Conservation (phyloP, 805 yeast genomes). For the Saccharomycopsis sp. region DNA sequence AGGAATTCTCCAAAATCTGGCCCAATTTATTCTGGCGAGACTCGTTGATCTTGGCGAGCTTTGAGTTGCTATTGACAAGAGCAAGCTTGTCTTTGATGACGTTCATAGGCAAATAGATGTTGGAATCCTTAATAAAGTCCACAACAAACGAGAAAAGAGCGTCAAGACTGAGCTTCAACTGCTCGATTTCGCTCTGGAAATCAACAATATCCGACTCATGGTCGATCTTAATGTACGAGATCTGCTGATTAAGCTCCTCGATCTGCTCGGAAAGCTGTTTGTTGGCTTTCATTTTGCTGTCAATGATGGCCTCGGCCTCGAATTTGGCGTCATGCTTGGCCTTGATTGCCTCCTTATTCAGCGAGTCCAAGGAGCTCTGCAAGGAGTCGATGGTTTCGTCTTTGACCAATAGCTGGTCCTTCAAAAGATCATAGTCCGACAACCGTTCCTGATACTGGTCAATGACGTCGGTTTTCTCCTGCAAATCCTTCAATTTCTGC, state of each 20-base stretch:
- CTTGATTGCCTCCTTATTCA: background rate
- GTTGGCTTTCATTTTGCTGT: slow-evolving; percentile 16
- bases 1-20: slow-evolving; percentile 5
- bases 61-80: slow-evolving; percentile 4
- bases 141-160: slow-evolving; percentile 4
- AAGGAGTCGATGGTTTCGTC: background rate
- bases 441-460: slow-evolving; percentile 4
- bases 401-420: background rate
- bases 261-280: slow-evolving; percentile 6
- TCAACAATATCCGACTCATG: slow-evolving; percentile 7
- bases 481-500: slow-evolving; percentile 15
- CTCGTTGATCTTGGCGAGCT: slow-evolving; percentile 6
- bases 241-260: background rate
- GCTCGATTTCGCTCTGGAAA: background rate
- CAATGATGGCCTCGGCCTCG: slow-evolving; percentile 21
- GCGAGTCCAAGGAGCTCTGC: background rate
- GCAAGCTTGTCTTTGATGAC: slow-evolving; percentile 16
- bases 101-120: slow-evolving; percentile 12
- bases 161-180: background rate
- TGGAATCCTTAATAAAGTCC: slow-evolving; percentile 13
- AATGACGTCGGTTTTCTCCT: slow-evolving; percentile 19
- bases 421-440: background rate
- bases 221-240: background rate
- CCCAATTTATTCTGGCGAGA: slow-evolving; percentile 2
- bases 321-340: slow-evolving; percentile 15